Percentiles rank a stretch among this genome's conserved stretches.
phyloP scores from a whole-genome alignment of 148 eudicot genomes.

The Arbutus unedo region DNA sequence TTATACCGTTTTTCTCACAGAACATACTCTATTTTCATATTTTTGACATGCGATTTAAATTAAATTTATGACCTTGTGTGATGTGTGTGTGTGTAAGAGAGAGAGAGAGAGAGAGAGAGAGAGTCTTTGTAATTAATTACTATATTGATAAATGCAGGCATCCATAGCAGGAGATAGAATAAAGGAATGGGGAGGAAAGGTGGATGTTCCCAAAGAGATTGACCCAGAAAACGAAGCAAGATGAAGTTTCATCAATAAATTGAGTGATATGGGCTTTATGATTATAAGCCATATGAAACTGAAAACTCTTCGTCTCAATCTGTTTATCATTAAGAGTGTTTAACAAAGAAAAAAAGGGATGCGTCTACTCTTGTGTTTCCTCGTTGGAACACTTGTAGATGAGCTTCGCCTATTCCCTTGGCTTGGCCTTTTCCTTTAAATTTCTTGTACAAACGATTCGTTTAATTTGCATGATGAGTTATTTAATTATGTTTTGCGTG shows the following conservation, averaged over 20 bases:
- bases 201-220: constrained; percentile 8
- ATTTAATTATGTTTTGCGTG: too few species aligned
- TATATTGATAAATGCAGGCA: constrained; percentile 23
- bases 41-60: too few species aligned
- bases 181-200: constrained; percentile 31
- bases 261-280: not conserved
- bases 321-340: not conserved
- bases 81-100: too few species aligned
- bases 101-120: not conserved
- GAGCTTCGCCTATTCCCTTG: too few species aligned
- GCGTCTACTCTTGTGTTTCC: too few species aligned
- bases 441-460: too few species aligned
- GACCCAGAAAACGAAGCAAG: not conserved
- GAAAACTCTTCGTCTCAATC: too few species aligned
- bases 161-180: constrained; percentile 27
- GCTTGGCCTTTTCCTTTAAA: too few species aligned
- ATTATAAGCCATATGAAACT: not conserved
- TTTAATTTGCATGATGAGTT: too few species aligned
- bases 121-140: not conserved
- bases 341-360: not conserved
- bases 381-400: too few species aligned
- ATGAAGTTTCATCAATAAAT: not conserved
- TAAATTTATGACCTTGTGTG: not conserved
- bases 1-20: too few species aligned
- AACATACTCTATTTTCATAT: too few species aligned